Evolutionary conservation across 164 flowering plant species (phyloP).

Genomic region (Vitis amurensis): DNA sequence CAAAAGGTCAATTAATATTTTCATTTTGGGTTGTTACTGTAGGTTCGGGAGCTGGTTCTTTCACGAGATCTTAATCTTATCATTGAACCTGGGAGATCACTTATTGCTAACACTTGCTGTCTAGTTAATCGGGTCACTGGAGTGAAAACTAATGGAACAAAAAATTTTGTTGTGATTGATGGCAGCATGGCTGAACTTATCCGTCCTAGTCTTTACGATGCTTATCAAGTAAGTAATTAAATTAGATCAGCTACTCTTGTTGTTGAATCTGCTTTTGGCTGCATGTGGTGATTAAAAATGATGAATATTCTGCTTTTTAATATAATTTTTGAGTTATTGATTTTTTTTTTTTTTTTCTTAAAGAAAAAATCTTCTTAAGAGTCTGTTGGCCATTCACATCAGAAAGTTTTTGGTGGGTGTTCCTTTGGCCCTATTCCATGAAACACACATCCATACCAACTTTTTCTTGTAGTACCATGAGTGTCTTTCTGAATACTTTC

Average conservation of each 20-base stretch:
- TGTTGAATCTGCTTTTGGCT: not conserved
- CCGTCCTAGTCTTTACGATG: conserved; percentile 97
- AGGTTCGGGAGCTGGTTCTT: conserved; percentile 88
- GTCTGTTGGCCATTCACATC: too few relatives aligned
- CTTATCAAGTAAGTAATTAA: conserved; percentile 73
- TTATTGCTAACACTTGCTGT: conserved; percentile 97
- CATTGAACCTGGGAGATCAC: conserved; percentile 98
- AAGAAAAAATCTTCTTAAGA: too few relatives aligned
- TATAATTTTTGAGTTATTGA: too few relatives aligned
- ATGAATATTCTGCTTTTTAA: too few relatives aligned
- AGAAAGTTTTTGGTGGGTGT: too few relatives aligned
- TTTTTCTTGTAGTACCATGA: too few relatives aligned
- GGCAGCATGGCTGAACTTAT: conserved; percentile 99
- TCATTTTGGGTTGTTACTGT: conserved; percentile 12
- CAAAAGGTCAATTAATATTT: too few relatives aligned
- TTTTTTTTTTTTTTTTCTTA: too few relatives aligned
- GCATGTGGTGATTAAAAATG: too few relatives aligned
- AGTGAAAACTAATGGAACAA: conserved; percentile 96
- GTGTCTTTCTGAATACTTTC: too few relatives aligned
- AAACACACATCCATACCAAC: too few relatives aligned
- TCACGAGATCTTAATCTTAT: conserved; percentile 83
- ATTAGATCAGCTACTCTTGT: not conserved
- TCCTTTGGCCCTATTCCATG: too few relatives aligned
- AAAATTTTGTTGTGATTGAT: conserved; percentile 90
- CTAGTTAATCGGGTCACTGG: conserved; percentile 90